Base-by-base conservation (phyloP, 2,329 filamentous ascomycete species). In the Zymoseptoria brevis region DNA sequence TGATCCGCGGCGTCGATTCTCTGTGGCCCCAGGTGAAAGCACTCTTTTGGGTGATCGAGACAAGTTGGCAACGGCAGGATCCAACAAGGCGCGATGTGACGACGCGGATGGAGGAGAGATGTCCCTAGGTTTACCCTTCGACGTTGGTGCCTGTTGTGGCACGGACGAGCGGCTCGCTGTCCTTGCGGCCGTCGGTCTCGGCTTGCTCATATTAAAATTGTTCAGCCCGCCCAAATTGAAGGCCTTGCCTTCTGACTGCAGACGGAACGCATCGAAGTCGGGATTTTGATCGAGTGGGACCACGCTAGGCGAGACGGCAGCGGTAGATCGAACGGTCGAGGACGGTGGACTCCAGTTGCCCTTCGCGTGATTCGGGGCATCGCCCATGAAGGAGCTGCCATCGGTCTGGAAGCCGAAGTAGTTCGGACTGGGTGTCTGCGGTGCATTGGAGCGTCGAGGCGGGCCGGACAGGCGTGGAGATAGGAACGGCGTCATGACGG, bases 341-440 rank as follows among this genome's bases (percentile, higher is more conserved):
- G 84, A 85, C 0, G 85, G 81, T 8, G 87, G 82, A 66, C 87
- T 89, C 88, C 89, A 93, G 73, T 89, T 89, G 64, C 85, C 84
- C 58, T 83, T 83, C 1, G 85, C 80, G 62, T 88, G 79, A 35
- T 80, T 79, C 2, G 62, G 65, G 7, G 66, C 63, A 52, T 71
- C 64, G 57, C 56, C 65, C 9, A 67, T 62, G 56, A 87, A 85
- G 62, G 85, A 81, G 22, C 82, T 79, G 62, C 89, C 74, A 19
- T 83, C 73, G 60, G 90, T 86, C 29, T 85, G 79, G 60, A 95
- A 83, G 58, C 88, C 89, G 72, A 96, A 96, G 74, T 96, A 96
- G 72, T 92, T 95, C 11, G 90, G 89, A 71, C 89, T 93, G 22
- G 80, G 73, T 19, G 62, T 63, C 19, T 61, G 57, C 24, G 63